Conservation (phyloP, 805 yeast genomes). For the Sungouiozyma ichnusensis region DNA sequence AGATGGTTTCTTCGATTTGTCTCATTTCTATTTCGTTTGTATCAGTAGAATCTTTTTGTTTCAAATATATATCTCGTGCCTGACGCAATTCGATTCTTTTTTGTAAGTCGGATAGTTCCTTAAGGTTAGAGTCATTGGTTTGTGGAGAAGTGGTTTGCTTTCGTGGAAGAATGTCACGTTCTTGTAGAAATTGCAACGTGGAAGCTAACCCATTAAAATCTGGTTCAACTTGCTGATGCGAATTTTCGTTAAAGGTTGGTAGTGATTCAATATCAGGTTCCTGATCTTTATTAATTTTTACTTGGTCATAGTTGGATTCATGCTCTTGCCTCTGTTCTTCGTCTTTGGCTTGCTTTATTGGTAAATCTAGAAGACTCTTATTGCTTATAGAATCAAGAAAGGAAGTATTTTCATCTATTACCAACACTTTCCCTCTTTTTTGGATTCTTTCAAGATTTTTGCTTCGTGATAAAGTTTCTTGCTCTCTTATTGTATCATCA, state of each 20-base stretch:
- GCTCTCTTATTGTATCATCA: not conserved
- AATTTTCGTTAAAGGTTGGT: not conserved
- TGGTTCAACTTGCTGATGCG: not conserved
- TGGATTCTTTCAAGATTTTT: constrained; percentile 11
- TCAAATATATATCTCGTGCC: not conserved
- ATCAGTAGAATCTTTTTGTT: not conserved
- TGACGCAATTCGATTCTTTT: not conserved
- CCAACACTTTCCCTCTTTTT: not conserved
- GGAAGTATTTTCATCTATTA: constrained; percentile 32
- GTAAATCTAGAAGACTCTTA: not conserved
- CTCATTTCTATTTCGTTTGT: not conserved
- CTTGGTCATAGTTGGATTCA: not conserved
- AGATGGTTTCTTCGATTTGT: not conserved
- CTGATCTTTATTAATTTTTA: not conserved
- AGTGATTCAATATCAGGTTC: not conserved
- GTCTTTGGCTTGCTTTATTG: not conserved
- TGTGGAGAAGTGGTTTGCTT: no score
- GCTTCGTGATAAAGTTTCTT: constrained; percentile 14
- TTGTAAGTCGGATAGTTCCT: not conserved
- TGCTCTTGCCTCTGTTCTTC: no score
- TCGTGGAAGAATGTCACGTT: constrained; percentile 9
- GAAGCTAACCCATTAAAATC: constrained; percentile 22
- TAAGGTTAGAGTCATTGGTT: no score
- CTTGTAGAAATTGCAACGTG: constrained; percentile 17
- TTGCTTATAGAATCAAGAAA: constrained; percentile 19